A percentile compares a stretch with the other conserved stretches of the same genome.
Evolutionary conservation across 2,329 filamentous ascomycete species (phyloP).

Genomic region (Aspergillus unguis): DNA sequence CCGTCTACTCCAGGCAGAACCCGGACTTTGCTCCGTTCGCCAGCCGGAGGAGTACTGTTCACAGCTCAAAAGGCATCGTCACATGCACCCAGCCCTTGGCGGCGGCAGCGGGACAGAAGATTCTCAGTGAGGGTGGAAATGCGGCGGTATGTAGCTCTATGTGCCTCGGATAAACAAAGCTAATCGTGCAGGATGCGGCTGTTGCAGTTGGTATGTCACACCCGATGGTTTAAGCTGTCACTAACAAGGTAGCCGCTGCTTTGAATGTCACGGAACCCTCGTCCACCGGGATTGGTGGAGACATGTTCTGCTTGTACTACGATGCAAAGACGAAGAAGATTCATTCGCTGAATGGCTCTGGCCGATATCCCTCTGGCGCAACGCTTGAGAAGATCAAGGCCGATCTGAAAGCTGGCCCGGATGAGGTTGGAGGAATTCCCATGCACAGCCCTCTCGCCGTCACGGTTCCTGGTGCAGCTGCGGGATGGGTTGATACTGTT

Average conservation of each 20-base stretch:
- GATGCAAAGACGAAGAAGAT: constrained; percentile 78
- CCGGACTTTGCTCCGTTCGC: constrained; percentile 45
- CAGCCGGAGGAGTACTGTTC: constrained; percentile 84
- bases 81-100: constrained; percentile 87
- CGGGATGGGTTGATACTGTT: constrained; percentile 88
- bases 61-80: constrained; percentile 89
- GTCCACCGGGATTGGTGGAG: constrained; percentile 91
- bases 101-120: constrained; percentile 77
- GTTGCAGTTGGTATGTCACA: constrained; percentile 72
- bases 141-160: constrained; percentile 66
- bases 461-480: constrained; percentile 84
- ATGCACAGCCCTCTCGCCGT: constrained; percentile 73
- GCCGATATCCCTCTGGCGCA: constrained; percentile 68
- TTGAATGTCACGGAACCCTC: constrained; percentile 91
- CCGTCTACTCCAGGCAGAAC: constrained; percentile 50
- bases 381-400: constrained; percentile 68
- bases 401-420: constrained; percentile 64
- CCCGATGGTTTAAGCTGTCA: neutral
- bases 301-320: constrained; percentile 96
- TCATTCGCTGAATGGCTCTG: constrained; percentile 85
- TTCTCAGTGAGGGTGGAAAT: constrained; percentile 87
- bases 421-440: constrained; percentile 61
- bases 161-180: neutral
- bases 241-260: constrained; percentile 63
- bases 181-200: constrained; percentile 71